Evolutionary conservation across 2,329 filamentous ascomycete genomes (phyloP).

Genomic region (Fonsecaea erecta): DNA sequence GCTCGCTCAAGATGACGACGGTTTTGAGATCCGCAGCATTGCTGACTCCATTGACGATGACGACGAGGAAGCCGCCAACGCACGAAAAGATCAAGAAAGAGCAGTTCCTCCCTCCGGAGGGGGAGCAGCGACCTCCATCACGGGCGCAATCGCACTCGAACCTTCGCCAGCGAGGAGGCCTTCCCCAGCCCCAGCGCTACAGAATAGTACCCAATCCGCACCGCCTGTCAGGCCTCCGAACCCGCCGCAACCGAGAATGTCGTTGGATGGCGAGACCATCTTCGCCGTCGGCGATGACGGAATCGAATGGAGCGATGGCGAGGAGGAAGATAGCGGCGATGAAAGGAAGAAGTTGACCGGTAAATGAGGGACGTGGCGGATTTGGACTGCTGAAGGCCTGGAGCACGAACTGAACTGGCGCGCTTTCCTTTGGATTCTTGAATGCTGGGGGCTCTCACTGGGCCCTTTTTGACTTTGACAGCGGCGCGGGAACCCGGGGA

Average conservation of each 20-base stretch:
- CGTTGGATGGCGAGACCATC: constrained; percentile 87
- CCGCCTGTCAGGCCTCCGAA: constrained; percentile 9
- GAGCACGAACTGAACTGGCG: background rate
- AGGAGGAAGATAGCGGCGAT: constrained; percentile 67
- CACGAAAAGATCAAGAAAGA: constrained; percentile 44
- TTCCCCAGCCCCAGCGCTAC: constrained; percentile 21
- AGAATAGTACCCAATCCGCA: constrained; percentile 25
- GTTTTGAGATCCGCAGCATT: constrained; percentile 94
- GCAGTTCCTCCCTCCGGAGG: constrained; percentile 31
- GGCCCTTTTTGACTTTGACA: background rate
- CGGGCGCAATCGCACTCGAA: constrained; percentile 29
- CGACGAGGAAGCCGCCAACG: constrained; percentile 39
- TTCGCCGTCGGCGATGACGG: constrained; percentile 89
- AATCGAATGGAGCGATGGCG: constrained; percentile 77
- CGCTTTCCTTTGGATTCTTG: background rate
- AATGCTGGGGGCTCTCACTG: background rate
- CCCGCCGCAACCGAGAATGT: constrained; percentile 58
- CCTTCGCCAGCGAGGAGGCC: constrained; percentile 16
- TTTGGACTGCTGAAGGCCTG: background rate
- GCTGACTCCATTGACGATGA: constrained; percentile 62
- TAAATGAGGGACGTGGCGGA: constrained; percentile 38
- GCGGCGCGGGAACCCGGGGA: background rate
- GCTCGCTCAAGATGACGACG: constrained; percentile 97
- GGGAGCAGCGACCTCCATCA: constrained; percentile 33
- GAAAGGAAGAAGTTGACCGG: constrained; percentile 57